Evolutionary conservation across 345 rosid genomes (phyloP).

Genomic region (Psidium friedrichsthalianum): DNA sequence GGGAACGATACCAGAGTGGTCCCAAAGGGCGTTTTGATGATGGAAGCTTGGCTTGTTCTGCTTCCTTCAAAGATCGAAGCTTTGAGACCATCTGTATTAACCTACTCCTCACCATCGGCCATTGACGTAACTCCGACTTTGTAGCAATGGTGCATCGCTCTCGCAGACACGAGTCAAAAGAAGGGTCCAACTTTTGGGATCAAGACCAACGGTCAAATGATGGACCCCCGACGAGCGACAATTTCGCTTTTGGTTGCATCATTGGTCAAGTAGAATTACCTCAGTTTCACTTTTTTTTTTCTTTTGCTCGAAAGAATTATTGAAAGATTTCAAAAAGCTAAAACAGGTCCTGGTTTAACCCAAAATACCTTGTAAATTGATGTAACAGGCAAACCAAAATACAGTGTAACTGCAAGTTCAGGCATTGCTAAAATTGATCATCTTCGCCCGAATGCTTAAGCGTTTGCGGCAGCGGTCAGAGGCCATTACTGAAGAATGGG

Average conservation of each 20-base stretch:
- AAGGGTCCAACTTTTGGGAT: not conserved
- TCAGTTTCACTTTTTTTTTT: not conserved
- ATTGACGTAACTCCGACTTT: not conserved
- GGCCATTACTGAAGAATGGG: too few relatives aligned
- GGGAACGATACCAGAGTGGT: slow-evolving; percentile 1
- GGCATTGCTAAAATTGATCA: not conserved
- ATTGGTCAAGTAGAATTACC: not conserved
- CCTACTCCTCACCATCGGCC: not conserved
- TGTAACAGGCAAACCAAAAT: not conserved
- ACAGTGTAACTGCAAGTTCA: not conserved
- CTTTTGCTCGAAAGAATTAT: not conserved
- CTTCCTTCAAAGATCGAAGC: slow-evolving; percentile 10
- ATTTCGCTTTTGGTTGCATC: not conserved
- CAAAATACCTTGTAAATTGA: not conserved
- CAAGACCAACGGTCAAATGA: not conserved
- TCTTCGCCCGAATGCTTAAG: not conserved
- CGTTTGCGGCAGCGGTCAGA: not conserved
- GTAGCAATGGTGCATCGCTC: not conserved
- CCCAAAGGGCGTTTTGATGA: slow-evolving; percentile 5
- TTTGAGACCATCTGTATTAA: slow-evolving; percentile 1
- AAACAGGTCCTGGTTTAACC: not conserved
- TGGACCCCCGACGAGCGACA: not conserved
- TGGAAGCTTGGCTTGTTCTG: slow-evolving; percentile 5
- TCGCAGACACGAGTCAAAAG: not conserved
- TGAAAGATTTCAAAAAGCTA: not conserved